Conservation (phyloP, 1,284 basidiomycete species). For the Cystobasidium sp. region DNA sequence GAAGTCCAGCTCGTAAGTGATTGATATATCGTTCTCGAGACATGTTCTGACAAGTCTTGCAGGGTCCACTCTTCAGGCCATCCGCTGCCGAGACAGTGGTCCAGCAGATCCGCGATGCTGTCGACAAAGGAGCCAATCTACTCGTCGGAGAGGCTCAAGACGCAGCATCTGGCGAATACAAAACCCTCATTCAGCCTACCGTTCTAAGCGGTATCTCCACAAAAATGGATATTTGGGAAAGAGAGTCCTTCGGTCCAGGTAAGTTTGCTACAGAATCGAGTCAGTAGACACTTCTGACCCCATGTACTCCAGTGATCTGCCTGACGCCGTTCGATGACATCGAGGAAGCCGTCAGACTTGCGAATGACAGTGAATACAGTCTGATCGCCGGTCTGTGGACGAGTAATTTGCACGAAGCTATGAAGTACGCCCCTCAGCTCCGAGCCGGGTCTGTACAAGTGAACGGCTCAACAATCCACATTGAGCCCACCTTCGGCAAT, state of each 20-base stretch:
- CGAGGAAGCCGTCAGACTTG: slow-evolving; percentile 60
- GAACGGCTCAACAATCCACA: slow-evolving; percentile 36
- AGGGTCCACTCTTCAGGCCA: slow-evolving; percentile 61
- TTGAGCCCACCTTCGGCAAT: slow-evolving; percentile 42
- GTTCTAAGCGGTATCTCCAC: slow-evolving; percentile 62
- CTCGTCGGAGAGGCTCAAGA: slow-evolving; percentile 53
- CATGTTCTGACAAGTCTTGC: slow-evolving; percentile 44
- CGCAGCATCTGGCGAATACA: slow-evolving; percentile 28
- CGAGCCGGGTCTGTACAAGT: slow-evolving; percentile 38
- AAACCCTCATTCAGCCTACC: slow-evolving; percentile 64
- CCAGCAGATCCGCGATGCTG: slow-evolving; percentile 62
- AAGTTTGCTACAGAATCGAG: background rate
- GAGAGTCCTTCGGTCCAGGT: slow-evolving; percentile 58
- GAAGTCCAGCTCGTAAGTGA: slow-evolving; percentile 32
- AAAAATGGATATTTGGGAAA: slow-evolving; percentile 63
- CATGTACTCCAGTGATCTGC: slow-evolving; percentile 58
- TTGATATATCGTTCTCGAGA: background rate
- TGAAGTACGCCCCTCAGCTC: slow-evolving; percentile 63
- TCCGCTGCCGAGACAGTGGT: slow-evolving; percentile 63
- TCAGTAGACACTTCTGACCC: no score
- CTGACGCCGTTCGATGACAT: slow-evolving; percentile 46
- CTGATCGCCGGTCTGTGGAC: slow-evolving; percentile 66
- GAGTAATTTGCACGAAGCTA: slow-evolving; percentile 60
- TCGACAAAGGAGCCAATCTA: slow-evolving; percentile 61
- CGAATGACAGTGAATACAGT: slow-evolving; percentile 64